These are phyloP conservation scores for Aspergillus tanneri DNA, from an alignment of 2,329 filamentous ascomycete species.

Conservation along the genomic window DNA sequence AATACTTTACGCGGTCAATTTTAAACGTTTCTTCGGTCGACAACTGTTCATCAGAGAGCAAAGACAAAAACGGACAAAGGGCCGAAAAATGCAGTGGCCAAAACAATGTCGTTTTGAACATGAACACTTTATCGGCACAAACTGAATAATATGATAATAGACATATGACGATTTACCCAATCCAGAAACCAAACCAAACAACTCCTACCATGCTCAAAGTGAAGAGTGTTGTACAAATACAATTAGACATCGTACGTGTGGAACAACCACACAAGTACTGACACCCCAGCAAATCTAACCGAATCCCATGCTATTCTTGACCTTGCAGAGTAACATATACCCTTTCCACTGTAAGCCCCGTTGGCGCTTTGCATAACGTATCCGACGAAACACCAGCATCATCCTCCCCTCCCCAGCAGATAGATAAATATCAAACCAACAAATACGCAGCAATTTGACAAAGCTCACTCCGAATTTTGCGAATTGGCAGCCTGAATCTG, in stretches of 20 bases:
- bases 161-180: slow-evolving; percentile 6
- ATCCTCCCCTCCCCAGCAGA: neutral
- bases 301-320: slow-evolving; percentile 10
- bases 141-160: slow-evolving; percentile 5
- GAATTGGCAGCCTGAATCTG: slow-evolving; percentile 15
- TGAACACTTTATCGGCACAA: neutral
- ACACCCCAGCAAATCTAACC: slow-evolving; percentile 4
- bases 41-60: neutral
- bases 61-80: neutral
- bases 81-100: neutral
- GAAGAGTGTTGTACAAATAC: slow-evolving; percentile 35
- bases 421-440: neutral
- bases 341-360: neutral
- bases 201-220: slow-evolving; percentile 32
- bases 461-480: slow-evolving; percentile 16
- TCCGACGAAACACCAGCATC: too few relatives aligned
- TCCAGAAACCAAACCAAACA: slow-evolving; percentile 15
- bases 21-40: too few relatives aligned
- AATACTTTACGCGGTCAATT: too few relatives aligned
- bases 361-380: neutral
- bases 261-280: slow-evolving; percentile 12
- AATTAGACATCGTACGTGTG: slow-evolving; percentile 19
- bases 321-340: slow-evolving; percentile 5
- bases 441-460: neutral
- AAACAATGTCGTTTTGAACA: neutral